A percentile compares a stretch with the other conserved stretches of the same genome.
Conservation (phyloP, 1,139 yeast species). For the Taphrina deformans region DNA sequence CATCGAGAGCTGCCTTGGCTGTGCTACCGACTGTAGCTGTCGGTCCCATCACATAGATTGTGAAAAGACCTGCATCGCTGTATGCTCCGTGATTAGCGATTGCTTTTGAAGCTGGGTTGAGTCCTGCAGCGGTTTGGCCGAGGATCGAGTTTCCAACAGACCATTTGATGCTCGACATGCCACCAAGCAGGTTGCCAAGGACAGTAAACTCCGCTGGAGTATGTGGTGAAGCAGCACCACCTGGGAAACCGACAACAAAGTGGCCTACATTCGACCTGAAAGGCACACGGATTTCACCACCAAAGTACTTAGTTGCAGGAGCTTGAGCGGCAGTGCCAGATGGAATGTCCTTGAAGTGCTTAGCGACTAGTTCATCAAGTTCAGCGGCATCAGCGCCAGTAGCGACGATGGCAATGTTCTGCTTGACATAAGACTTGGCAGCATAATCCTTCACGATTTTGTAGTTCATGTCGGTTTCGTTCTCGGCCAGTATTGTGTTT, state of each 20-base stretch:
- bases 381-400: conserved; percentile 74
- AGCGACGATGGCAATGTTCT: conserved; percentile 70
- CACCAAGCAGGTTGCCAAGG: conserved; percentile 71
- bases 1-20: conserved; percentile 55
- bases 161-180: conserved; percentile 51
- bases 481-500: conserved; percentile 74
- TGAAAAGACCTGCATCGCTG: conserved; percentile 80
- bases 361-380: conserved; percentile 64
- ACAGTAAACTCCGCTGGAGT: conserved; percentile 67
- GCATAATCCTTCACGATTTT: conserved; percentile 72
- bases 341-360: conserved; percentile 67
- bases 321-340: conserved; percentile 52
- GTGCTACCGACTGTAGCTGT: conserved; percentile 58
- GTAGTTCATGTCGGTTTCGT: conserved; percentile 56
- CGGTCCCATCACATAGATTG: conserved; percentile 63
- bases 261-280: conserved; percentile 59
- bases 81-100: conserved; percentile 63
- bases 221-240: conserved; percentile 49
- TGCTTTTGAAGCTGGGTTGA: conserved; percentile 47
- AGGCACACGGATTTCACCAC: conserved; percentile 79
- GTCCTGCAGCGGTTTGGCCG: conserved; percentile 50
- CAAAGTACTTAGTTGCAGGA: conserved; percentile 52
- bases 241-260: conserved; percentile 82
- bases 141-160: conserved; percentile 52
- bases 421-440: conserved; percentile 64